These are phyloP conservation scores for Apiospora pterosperma DNA, from an alignment of 2,329 filamentous ascomycete species.

Conservation along the genomic window DNA sequence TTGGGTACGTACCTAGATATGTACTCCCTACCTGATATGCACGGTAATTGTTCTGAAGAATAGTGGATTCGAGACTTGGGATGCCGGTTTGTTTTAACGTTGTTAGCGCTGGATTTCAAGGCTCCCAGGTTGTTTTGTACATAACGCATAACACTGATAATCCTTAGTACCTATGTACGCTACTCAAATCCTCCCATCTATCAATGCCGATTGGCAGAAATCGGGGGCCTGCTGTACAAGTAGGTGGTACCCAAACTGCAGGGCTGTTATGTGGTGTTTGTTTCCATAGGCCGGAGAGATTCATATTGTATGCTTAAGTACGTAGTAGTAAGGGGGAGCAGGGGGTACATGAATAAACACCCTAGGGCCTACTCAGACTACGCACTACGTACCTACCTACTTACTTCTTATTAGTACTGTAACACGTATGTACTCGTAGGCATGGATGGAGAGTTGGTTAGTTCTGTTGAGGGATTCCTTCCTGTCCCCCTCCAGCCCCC, in stretches of 20 bases:
- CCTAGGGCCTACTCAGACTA: neutral
- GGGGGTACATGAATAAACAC: neutral
- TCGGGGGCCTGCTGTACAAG: neutral
- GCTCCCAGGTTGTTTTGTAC: neutral
- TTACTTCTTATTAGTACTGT: no score
- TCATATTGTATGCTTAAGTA: neutral
- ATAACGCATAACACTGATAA: neutral
- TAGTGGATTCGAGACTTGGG: conserved; percentile 1
- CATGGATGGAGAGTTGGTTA: no score
- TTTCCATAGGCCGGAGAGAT: neutral
- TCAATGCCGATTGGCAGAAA: neutral
- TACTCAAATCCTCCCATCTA: neutral
- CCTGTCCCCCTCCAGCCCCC: neutral
- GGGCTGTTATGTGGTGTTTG: neutral
- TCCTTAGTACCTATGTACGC: no score
- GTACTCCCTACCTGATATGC: no score
- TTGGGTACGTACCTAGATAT: no score
- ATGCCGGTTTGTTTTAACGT: neutral
- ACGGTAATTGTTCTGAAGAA: neutral
- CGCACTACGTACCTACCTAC: no score
- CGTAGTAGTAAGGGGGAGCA: no score
- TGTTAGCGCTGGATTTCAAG: neutral
- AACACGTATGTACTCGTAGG: no score
- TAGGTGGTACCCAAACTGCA: neutral
- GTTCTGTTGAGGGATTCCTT: neutral